Evolutionary conservation across 2,329 filamentous ascomycete genomes (phyloP).

Genomic region (Xylaria sp.): DNA sequence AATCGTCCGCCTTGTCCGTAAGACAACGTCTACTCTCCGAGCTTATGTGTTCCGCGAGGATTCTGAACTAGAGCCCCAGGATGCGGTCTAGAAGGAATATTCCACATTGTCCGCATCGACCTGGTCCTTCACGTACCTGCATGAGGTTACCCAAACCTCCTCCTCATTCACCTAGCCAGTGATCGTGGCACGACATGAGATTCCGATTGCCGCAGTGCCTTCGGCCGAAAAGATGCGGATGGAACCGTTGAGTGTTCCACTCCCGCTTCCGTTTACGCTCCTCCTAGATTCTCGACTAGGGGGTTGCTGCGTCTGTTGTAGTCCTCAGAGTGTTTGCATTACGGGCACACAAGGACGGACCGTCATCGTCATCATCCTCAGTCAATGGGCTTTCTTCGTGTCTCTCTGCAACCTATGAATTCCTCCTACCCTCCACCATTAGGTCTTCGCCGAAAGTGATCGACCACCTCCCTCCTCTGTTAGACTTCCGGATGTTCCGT

Average conservation of each 20-base stretch:
- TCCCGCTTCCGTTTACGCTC: slow-evolving; percentile 13
- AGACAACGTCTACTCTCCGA: neutral
- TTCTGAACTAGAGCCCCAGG: neutral
- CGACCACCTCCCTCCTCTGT: no score
- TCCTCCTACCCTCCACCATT: neutral
- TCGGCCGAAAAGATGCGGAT: neutral
- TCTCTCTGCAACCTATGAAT: neutral
- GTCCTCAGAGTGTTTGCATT: neutral
- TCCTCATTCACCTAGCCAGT: slow-evolving; percentile 7
- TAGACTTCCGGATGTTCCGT: neutral
- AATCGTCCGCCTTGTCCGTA: neutral
- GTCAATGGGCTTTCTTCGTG: neutral
- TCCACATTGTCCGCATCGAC: neutral
- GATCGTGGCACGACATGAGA: slow-evolving; percentile 14
- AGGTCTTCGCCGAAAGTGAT: neutral
- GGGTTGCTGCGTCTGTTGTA: neutral
- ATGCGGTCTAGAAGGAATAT: neutral
- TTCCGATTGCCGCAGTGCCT: slow-evolving; percentile 20
- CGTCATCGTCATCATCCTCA: neutral
- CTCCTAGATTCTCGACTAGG: neutral
- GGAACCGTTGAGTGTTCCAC: neutral
- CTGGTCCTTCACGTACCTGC: slow-evolving; percentile 24
- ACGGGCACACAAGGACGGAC: neutral
- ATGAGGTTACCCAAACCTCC: neutral
- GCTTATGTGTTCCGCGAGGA: neutral